Evolutionary conservation across 495 filamentous ascomycete species (phyloP), one percentile per base, ranked within the genome.

Genomic region (Podospora australis): DNA sequence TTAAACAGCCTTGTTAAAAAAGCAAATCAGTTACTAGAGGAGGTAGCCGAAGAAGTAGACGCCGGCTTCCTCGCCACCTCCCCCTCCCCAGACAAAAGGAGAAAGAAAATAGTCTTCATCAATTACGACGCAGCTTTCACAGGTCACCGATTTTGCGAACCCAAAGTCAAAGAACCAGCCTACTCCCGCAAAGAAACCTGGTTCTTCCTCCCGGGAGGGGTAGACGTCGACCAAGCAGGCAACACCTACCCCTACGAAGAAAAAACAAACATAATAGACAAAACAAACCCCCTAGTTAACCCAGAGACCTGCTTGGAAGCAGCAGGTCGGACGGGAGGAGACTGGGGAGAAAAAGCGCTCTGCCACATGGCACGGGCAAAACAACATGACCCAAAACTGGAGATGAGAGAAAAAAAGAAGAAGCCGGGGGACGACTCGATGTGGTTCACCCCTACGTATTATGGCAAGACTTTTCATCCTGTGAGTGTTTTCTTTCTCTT

Each of bases 61-160:
- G 46, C 49, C 6, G 41, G 45, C 29, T 65, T 68, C 16, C 6
- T 6, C 40, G 49, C 7, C 17, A 35, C 13, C 10, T 1, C 13
- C 4, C 13, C 1, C 7, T n/a, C 13, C 6, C 13, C 13, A 13
- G 11, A 6, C 26, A 29, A 29, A 6, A 29, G 44, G 10, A 48
- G 46, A 19, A 52, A 59, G 28, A 68, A 57, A 54, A 52, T 72
- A 0, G n/a, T 64, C 11, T 77, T 71, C 51, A 64, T 73, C 38
- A 65, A 77, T 44, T 68, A 65, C 40, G 67, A 75, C 34, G 24
- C 44, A 2, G 50, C 44, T 11, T 74, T 70, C 46, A 60, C 69
- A 0, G 70, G 70, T 20, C 72, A 77, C 50, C 64, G 73, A 22
- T 77, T 74, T 52, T 77, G 73, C 54, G 73, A 77, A 57, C 49